phyloP scores from a whole-genome alignment of 2,329 filamentous ascomycete genomes.

The Microdochium paspali region DNA sequence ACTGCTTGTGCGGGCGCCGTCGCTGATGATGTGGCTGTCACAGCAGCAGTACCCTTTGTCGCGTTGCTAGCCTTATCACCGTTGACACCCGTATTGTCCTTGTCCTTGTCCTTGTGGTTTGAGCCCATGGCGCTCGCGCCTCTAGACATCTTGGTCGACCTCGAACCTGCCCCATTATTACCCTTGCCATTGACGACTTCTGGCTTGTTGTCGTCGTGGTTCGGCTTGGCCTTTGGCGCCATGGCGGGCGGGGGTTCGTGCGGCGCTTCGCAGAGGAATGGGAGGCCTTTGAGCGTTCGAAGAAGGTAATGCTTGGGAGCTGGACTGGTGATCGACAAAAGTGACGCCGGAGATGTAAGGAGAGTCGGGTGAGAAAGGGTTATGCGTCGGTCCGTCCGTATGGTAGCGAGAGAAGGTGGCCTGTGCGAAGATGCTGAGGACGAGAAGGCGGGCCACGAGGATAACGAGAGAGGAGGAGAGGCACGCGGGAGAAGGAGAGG shows the following conservation, averaged over 20 bases:
- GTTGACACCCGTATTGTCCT: constrained; percentile 26
- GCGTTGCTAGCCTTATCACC: constrained; percentile 8
- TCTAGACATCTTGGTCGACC: constrained; percentile 40
- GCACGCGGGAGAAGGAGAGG: background rate
- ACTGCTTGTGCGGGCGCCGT: constrained; percentile 6
- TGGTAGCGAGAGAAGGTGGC: too few species aligned
- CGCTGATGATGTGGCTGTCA: constrained; percentile 2
- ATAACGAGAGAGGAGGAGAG: background rate
- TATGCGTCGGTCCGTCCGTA: too few species aligned
- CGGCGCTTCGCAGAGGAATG: too few species aligned
- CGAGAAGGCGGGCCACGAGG: too few species aligned
- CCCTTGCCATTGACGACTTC: constrained; percentile 22
- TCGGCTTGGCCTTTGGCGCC: constrained; percentile 18
- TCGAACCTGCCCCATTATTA: constrained; percentile 16
- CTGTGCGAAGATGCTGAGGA: too few species aligned
- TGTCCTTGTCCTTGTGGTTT: constrained; percentile 21
- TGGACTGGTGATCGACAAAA: background rate
- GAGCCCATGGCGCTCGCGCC: constrained; percentile 42
- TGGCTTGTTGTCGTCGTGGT: constrained; percentile 23
- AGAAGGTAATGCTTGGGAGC: background rate
- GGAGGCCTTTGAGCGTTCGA: too few species aligned
- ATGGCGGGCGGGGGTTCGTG: constrained; percentile 1
- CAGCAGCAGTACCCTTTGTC: background rate
- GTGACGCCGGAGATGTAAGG: too few species aligned
- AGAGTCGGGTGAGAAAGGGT: too few species aligned